These are phyloP conservation scores for Nissolia schottii DNA, from an alignment of 306 rosid genomes.

Conservation along the genomic window DNA sequence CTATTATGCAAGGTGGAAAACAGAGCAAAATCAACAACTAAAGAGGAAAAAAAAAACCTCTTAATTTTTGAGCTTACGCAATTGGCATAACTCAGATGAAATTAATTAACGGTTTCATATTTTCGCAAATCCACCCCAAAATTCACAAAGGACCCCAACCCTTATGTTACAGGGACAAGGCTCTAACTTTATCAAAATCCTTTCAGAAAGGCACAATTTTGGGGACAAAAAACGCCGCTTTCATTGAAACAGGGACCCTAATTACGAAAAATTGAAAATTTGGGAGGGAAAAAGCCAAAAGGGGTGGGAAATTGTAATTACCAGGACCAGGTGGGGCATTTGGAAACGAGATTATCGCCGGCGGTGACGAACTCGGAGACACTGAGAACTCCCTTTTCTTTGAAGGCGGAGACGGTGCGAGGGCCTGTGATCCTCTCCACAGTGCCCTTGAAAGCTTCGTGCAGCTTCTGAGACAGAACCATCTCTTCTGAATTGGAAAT, in stretches of 20 bases:
- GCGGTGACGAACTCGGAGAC: slow-evolving; percentile 81
- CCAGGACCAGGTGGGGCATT: slow-evolving; percentile 99
- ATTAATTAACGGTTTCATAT: not conserved
- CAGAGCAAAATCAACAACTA: not conserved
- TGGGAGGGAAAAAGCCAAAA: not conserved
- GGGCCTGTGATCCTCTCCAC: slow-evolving; percentile 94
- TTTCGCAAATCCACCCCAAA: not conserved
- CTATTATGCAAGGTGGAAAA: slow-evolving; percentile 34
- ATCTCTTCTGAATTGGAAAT: slow-evolving; percentile 18
- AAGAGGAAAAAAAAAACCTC: not conserved
- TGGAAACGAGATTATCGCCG: slow-evolving; percentile 96
- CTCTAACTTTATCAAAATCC: not conserved
- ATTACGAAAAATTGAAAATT: not conserved
- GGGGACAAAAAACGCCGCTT: not conserved
- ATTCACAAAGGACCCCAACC: not conserved
- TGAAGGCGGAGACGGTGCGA: slow-evolving; percentile 92
- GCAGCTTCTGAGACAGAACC: slow-evolving; percentile 91
- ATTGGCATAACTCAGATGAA: not conserved
- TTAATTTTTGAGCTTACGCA: not conserved
- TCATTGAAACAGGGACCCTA: not conserved
- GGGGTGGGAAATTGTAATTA: slow-evolving; percentile 15
- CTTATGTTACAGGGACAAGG: not conserved
- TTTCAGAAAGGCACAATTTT: not conserved
- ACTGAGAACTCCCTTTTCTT: slow-evolving; percentile 97
- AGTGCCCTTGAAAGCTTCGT: slow-evolving; percentile 97